Evolutionary conservation across 2,329 filamentous ascomycete species (phyloP).

Genomic region (Leptographium galeiforme): DNA sequence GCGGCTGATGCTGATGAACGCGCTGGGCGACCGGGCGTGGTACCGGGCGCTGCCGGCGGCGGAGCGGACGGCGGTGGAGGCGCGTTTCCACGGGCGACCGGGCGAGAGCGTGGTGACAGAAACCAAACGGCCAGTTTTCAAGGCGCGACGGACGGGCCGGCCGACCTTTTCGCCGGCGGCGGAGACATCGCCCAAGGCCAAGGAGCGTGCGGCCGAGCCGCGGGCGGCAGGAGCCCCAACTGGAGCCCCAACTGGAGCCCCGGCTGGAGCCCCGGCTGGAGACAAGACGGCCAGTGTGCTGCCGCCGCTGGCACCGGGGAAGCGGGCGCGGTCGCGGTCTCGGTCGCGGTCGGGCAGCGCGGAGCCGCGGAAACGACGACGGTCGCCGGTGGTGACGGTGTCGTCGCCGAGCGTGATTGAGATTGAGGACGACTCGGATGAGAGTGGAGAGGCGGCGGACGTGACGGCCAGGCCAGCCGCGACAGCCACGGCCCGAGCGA

Average conservation of each 20-base stretch:
- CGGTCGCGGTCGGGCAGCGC: neutral
- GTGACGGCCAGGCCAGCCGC: no score
- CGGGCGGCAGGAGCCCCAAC: no score
- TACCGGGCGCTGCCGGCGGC: neutral
- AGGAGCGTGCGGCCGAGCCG: no score
- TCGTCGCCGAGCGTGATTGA: neutral
- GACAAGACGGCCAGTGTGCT: no score
- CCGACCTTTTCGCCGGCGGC: neutral
- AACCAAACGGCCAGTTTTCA: neutral
- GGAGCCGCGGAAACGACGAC: neutral
- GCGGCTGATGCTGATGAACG: neutral
- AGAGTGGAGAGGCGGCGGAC: no score
- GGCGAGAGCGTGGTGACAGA: no score
- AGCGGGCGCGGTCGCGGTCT: no score
- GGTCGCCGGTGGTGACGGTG: no score
- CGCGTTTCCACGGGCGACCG: neutral
- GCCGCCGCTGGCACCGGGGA: no score
- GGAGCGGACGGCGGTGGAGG: neutral
- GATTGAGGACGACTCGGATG: neutral
- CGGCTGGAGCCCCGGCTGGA: no score
- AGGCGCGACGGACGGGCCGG: neutral
- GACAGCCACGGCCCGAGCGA: no score
- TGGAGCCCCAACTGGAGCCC: no score
- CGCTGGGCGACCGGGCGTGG: neutral
- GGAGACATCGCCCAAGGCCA: neutral